A percentile compares a stretch with the other conserved stretches of the same genome.
phyloP scores from a whole-genome alignment of 2,329 filamentous ascomycete species.

The Aspergillus puulaauensis region DNA sequence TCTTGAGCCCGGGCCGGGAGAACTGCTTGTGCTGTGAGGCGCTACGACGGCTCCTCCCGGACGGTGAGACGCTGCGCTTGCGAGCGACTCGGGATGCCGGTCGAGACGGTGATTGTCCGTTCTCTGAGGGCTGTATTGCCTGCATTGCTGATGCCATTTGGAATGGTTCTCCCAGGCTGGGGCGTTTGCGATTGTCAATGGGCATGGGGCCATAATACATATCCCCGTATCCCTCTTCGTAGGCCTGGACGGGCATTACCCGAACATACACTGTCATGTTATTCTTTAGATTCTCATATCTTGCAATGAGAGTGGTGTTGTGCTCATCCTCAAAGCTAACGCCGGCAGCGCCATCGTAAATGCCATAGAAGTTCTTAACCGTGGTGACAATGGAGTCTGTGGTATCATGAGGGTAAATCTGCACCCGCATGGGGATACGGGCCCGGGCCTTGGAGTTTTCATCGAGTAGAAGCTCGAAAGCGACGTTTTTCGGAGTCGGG shows the following conservation, averaged over 20 bases:
- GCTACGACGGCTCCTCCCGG: slow-evolving; percentile 71
- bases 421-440: slow-evolving; percentile 66
- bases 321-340: slow-evolving; percentile 93
- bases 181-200: slow-evolving; percentile 54
- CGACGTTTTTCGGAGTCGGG: slow-evolving; percentile 58
- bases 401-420: slow-evolving; percentile 93
- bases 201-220: slow-evolving; percentile 50
- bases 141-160: slow-evolving; percentile 61
- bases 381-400: slow-evolving; percentile 98
- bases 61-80: slow-evolving; percentile 76
- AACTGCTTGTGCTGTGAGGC: slow-evolving; percentile 72
- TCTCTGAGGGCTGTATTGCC: slow-evolving; percentile 52
- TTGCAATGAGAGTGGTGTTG: slow-evolving; percentile 87
- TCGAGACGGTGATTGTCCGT: slow-evolving; percentile 63
- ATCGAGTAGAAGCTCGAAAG: slow-evolving; percentile 62
- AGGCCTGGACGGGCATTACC: slow-evolving; percentile 64
- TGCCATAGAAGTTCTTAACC: slow-evolving; percentile 97
- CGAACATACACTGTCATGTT: slow-evolving; percentile 93
- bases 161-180: slow-evolving; percentile 63
- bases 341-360: slow-evolving; percentile 80
- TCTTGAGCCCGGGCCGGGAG: slow-evolving; percentile 67
- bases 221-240: slow-evolving; percentile 46
- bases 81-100: slow-evolving; percentile 69
- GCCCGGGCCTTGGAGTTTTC: slow-evolving; percentile 58
- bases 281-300: slow-evolving; percentile 92